Conservation (phyloP, 371 early-diverging fungal species). For the Blakeslea trispora region DNA sequence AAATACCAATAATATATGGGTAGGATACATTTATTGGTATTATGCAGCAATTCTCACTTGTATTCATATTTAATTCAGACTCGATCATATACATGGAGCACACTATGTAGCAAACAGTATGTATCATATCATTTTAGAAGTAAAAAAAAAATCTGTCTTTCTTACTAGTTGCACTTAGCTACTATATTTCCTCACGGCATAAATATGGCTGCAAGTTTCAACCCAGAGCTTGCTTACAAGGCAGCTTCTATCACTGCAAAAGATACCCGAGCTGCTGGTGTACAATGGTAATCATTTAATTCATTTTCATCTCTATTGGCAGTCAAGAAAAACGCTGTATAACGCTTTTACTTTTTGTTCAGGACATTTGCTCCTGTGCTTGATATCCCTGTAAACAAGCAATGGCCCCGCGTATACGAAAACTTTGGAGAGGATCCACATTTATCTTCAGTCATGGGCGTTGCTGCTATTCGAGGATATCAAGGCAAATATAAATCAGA, state of each 20-base stretch:
- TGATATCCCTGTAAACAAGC: constrained; percentile 65
- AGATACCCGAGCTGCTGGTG: constrained; percentile 46
- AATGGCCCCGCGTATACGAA: constrained; percentile 73
- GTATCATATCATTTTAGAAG: background rate
- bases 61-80: constrained; percentile 20
- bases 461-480: constrained; percentile 57
- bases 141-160: background rate
- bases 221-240: constrained; percentile 48
- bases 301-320: background rate
- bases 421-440: constrained; percentile 62
- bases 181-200: constrained; percentile 58
- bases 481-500: constrained; percentile 68
- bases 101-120: constrained; percentile 58
- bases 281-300: constrained; percentile 30
- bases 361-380: constrained; percentile 72
- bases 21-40: constrained; percentile 3
- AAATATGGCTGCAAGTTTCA: constrained; percentile 56
- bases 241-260: constrained; percentile 53
- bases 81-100: constrained; percentile 72
- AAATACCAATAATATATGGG: constrained; percentile 46
- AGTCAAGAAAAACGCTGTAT: background rate
- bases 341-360: constrained; percentile 16
- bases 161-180: constrained; percentile 23
- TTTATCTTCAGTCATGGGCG: constrained; percentile 56
- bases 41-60: background rate